Evolutionary conservation across 2,329 filamentous ascomycete species (phyloP).

Genomic region (Apiospora phragmitis): DNA sequence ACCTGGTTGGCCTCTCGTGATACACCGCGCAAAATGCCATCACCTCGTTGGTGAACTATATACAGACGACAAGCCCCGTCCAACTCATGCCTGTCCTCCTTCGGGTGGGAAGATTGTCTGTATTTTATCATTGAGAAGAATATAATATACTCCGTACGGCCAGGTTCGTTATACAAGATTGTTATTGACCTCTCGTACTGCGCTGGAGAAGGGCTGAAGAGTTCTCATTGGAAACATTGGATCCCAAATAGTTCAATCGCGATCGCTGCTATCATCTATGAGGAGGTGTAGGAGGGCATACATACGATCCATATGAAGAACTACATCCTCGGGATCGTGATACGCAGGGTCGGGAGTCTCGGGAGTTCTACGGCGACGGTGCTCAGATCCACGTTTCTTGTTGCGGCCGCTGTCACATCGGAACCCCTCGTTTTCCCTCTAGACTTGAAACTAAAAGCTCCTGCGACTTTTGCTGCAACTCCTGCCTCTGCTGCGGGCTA

Average conservation of each 20-base stretch:
- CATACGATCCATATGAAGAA: not conserved
- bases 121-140: too few species aligned
- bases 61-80: too few species aligned
- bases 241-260: not conserved
- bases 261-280: not conserved
- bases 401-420: not conserved
- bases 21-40: not conserved
- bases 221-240: not conserved
- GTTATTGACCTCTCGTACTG: too few species aligned
- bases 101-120: too few species aligned
- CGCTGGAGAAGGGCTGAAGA: not conserved
- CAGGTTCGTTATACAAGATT: not conserved
- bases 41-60: too few species aligned
- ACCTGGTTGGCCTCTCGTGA: not conserved
- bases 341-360: not conserved
- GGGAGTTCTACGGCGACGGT: not conserved
- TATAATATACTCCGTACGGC: not conserved
- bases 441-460: not conserved
- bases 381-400: not conserved
- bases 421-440: not conserved
- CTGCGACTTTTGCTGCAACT: too few species aligned
- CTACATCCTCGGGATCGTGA: too few species aligned
- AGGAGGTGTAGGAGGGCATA: not conserved
- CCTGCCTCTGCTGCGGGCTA: not conserved
- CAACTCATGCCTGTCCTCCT: too few species aligned